These are phyloP conservation scores for Ceratobasidium sp. DNA, from an alignment of 1,284 basidiomycete species.

Conservation along the genomic window DNA sequence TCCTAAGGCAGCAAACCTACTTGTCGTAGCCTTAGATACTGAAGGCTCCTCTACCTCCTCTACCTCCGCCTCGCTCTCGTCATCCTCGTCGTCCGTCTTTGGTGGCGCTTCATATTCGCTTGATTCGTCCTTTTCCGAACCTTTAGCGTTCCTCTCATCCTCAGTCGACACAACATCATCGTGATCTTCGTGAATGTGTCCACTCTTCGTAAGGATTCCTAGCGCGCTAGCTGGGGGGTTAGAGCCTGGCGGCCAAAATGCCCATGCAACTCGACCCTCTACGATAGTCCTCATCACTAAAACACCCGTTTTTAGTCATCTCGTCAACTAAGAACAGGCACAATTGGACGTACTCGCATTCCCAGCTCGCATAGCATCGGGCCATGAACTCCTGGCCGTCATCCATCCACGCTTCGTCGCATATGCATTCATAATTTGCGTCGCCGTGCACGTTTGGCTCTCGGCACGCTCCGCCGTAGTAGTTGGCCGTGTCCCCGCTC, in stretches of 20 bases:
- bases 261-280: conserved; percentile 83
- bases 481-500: conserved; percentile 61
- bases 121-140: conserved; percentile 44
- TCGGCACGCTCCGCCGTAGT: neutral
- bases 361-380: conserved; percentile 88
- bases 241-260: conserved; percentile 78
- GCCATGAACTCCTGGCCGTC: conserved; percentile 88
- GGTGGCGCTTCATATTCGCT: conserved; percentile 37
- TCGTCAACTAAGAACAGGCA: conserved; percentile 32
- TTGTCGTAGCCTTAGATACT: conserved; percentile 44
- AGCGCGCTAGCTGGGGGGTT: conserved; percentile 48
- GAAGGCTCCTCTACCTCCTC: conserved; percentile 44
- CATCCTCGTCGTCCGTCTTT: conserved; percentile 47
- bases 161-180: conserved; percentile 48
- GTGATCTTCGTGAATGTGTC: conserved; percentile 27
- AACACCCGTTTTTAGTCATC: neutral
- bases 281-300: conserved; percentile 81
- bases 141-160: conserved; percentile 47
- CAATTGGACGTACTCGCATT: conserved; percentile 74
- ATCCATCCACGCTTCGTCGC: conserved; percentile 82
- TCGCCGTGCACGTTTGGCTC: conserved; percentile 71
- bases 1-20: conserved; percentile 54
- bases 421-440: conserved; percentile 81
- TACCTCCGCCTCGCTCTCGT: conserved; percentile 35
- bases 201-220: conserved; percentile 69